Evolutionary conservation across 805 yeast species (phyloP).

Genomic region (Cyberlindnera petersonii): DNA sequence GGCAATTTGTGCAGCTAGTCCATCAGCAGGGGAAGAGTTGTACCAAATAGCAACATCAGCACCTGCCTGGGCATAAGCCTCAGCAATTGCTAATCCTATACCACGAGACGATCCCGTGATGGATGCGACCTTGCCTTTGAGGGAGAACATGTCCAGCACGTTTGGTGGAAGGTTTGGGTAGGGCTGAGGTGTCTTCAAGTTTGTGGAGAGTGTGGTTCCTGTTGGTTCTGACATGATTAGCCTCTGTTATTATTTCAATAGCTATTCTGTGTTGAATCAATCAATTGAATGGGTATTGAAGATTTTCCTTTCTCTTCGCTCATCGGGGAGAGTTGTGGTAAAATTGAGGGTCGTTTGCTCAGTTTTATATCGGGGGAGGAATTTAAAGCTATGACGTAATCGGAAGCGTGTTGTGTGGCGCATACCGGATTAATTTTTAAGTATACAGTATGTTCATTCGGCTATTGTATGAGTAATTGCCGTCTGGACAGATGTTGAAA

Average conservation of each 20-base stretch:
- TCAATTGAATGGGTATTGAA: background rate
- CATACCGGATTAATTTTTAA: no score
- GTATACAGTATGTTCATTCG: no score
- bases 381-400: no score
- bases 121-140: slow-evolving; percentile 82
- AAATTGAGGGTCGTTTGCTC: no score
- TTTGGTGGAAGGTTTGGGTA: slow-evolving; percentile 47
- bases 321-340: no score
- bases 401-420: no score
- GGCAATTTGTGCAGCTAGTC: slow-evolving; percentile 49
- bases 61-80: slow-evolving; percentile 84
- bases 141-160: slow-evolving; percentile 66
- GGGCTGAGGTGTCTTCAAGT: slow-evolving; percentile 39
- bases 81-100: slow-evolving; percentile 78
- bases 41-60: slow-evolving; percentile 64
- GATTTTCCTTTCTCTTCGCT: no score
- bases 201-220: slow-evolving; percentile 27
- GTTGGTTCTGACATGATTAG: slow-evolving; percentile 3
- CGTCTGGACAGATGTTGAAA: no score
- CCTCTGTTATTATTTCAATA: no score
- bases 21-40: slow-evolving; percentile 28
- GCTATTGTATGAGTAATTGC: no score
- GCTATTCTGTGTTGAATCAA: no score
- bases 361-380: no score
- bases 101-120: slow-evolving; percentile 85